These are phyloP conservation scores for Intubia oerlemansii DNA, from an alignment of 2,329 filamentous ascomycete genomes.

Conservation along the genomic window DNA sequence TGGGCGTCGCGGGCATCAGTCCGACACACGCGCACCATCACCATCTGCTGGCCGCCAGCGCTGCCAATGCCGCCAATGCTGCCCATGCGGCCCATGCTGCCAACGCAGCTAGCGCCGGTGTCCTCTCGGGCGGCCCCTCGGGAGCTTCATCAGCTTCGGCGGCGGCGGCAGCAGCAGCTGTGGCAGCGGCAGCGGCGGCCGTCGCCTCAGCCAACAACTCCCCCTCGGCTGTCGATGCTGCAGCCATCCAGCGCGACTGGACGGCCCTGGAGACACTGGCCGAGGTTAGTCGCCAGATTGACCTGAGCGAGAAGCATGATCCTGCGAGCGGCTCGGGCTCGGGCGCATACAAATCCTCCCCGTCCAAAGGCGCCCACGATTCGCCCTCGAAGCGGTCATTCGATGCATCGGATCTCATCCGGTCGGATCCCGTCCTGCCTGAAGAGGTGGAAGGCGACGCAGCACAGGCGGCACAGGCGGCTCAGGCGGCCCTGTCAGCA, in stretches of 20 bases:
- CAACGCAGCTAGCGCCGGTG: too few relatives aligned
- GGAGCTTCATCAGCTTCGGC: background rate
- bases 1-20: too few relatives aligned
- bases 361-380: too few relatives aligned
- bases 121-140: too few relatives aligned
- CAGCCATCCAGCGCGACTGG: conserved; percentile 31
- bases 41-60: conserved; percentile 5
- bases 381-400: conserved; percentile 1
- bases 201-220: too few relatives aligned
- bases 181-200: too few relatives aligned
- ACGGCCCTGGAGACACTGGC: conserved; percentile 71
- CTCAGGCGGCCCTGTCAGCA: too few relatives aligned
- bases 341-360: conserved; percentile 1
- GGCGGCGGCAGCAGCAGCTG: too few relatives aligned
- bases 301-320: conserved; percentile 39
- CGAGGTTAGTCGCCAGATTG: conserved; percentile 68
- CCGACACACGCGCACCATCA: conserved; percentile 9
- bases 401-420: conserved; percentile 3
- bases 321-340: background rate
- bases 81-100: too few relatives aligned
- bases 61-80: too few relatives aligned
- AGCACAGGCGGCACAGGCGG: too few relatives aligned
- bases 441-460: too few relatives aligned
- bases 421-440: conserved; percentile 1
- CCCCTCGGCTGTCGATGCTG: conserved; percentile 16